phyloP scores from a whole-genome alignment of 805 yeast genomes.

The baker's yeast (Saccharomyces cerevisiae) region DNA sequence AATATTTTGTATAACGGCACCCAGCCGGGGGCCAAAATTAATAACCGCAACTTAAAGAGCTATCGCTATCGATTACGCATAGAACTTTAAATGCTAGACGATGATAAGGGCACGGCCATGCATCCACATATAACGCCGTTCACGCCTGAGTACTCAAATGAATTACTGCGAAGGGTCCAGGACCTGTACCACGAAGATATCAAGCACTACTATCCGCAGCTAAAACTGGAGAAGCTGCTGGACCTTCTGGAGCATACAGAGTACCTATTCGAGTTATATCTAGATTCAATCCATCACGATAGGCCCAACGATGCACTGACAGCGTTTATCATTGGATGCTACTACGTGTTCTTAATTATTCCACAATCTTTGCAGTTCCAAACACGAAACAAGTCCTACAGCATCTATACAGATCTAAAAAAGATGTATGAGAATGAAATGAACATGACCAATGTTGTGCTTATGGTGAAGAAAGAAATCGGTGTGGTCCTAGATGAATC shows the following conservation, averaged over 20 bases:
- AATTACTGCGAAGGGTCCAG: conserved; percentile 25
- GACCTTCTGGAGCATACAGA: conserved; percentile 31
- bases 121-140: conserved; percentile 6
- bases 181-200: conserved; percentile 29
- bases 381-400: conserved; percentile 33
- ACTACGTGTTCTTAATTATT: conserved; percentile 31
- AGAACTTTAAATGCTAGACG: not conserved
- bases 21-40: not conserved
- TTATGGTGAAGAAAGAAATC: conserved; percentile 30
- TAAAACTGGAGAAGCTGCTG: conserved; percentile 28
- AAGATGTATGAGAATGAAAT: conserved; percentile 31
- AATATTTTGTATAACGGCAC: not conserved
- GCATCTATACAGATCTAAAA: conserved; percentile 31
- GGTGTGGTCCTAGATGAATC: conserved; percentile 21
- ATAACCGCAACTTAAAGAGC: not conserved
- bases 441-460: conserved; percentile 35
- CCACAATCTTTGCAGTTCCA: conserved; percentile 36
- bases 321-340: conserved; percentile 32
- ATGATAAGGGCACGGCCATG: not conserved
- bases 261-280: conserved; percentile 26
- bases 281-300: conserved; percentile 8
- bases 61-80: not conserved
- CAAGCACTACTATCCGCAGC: conserved; percentile 21
- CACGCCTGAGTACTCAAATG: conserved; percentile 36
- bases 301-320: conserved; percentile 26